Evolutionary conservation across 1,139 yeast genomes (phyloP), one percentile per base, ranked within the genome.

Genomic region (Zygosaccharomyces pseudobailii): DNA sequence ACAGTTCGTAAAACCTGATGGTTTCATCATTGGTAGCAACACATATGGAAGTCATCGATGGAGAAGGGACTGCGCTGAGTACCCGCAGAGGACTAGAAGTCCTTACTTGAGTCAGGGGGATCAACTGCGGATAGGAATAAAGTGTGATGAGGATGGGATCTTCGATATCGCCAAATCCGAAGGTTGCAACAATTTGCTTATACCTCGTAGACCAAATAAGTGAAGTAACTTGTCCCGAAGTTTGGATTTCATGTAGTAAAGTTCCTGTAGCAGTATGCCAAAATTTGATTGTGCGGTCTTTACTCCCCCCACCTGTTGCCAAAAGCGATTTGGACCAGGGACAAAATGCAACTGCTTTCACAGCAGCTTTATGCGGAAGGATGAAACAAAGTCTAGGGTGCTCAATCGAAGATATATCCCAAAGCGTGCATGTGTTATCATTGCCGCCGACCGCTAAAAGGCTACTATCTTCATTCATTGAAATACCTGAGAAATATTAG

Each of bases 221-320:
- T 0, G 92, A 78, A 0, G 96, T 88, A 6, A 90, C 75, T 62
- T 90, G 97, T 0, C 87, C 84, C 23, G 74, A 73, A 0, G 94
- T 82, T 44, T 73, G 69, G 39, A 72, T 63, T 31, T 80, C 71
- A 6, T 74, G 71, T 30, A 88, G 66, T 38, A 86, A 64, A 0
- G 92, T 82, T 0, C 96, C 96, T 0, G 92, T 74, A 3, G 70
- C 69, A 0, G 92, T 76, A 65, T 90, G 95, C 96, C 96, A 89
- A 61, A 88, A 87, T 45, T 88, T 71, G 10, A 73, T 69, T 22
- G 72, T 72, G 71, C 85, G 74, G 62, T 86, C 95, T 47, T 82
- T 79, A 23, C 87, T 80, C 0, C 95, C 95, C 20, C 90, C 95
- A 0, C 95, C 95, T 0, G 94, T 85, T 6, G 88, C 94, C 45